Conservation (phyloP, 352 stramenopile species). For the Aphanomyces astaci region DNA sequence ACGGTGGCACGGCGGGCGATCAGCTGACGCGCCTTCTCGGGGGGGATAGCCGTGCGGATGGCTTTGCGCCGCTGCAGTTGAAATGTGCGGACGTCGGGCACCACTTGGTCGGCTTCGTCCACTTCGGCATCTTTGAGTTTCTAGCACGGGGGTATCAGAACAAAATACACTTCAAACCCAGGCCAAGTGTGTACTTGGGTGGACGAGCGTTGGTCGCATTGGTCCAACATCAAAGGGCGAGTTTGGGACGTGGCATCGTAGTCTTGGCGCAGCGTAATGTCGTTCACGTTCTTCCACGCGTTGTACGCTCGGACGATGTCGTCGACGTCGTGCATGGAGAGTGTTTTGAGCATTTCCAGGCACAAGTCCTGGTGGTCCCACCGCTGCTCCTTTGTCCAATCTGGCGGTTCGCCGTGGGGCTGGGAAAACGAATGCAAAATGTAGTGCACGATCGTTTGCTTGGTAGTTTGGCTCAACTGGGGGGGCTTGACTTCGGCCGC, state of each 20-base stretch:
- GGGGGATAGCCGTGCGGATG: background rate
- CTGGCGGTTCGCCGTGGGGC: background rate
- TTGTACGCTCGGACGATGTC: conserved; percentile 15
- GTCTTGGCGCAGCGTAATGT: background rate
- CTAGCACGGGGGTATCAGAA: no score
- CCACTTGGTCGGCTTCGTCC: background rate
- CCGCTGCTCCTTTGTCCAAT: conserved; percentile 9
- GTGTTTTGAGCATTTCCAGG: conserved; percentile 12
- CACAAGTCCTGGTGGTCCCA: conserved; percentile 23
- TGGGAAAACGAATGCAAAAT: conserved; percentile 1
- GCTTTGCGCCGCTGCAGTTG: background rate
- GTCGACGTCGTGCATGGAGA: conserved; percentile 5
- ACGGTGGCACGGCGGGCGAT: background rate
- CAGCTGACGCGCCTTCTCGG: background rate
- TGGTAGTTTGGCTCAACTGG: conserved; percentile 1
- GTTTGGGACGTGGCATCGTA: background rate
- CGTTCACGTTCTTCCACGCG: conserved; percentile 15
- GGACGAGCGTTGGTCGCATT: background rate
- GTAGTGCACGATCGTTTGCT: conserved; percentile 9
- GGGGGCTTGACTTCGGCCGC: background rate
- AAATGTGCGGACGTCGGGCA: background rate
- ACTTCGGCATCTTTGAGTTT: background rate
- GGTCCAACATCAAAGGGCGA: background rate
- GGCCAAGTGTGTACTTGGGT: background rate
- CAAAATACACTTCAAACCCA: background rate